Percentiles rank a stretch among this genome's conserved stretches.
Conservation (phyloP, 1,284 basidiomycete species). For the Amylostereum chailletii region DNA sequence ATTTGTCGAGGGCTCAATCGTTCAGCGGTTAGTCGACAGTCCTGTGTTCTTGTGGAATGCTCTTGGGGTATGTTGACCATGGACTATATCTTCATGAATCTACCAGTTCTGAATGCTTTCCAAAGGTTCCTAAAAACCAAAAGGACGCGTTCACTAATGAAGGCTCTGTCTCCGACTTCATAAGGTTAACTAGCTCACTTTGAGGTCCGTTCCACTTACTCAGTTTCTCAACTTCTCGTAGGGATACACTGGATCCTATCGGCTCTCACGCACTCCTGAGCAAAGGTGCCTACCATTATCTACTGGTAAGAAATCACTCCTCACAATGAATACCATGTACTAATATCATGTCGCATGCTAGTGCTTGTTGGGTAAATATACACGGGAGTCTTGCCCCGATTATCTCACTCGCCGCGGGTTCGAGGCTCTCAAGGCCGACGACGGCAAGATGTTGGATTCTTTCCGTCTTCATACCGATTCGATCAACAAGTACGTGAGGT, state of each 20-base stretch:
- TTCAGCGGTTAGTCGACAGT: constrained; percentile 53
- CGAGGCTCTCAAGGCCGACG: constrained; percentile 43
- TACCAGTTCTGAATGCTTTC: background rate
- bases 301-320: constrained; percentile 31
- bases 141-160: constrained; percentile 62
- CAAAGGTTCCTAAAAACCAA: constrained; percentile 54
- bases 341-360: constrained; percentile 12
- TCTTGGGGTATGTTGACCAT: constrained; percentile 44
- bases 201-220: background rate
- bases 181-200: constrained; percentile 20
- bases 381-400: constrained; percentile 58
- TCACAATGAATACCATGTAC: background rate
- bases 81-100: no score
- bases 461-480: constrained; percentile 77
- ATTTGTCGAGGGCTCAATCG: constrained; percentile 58
- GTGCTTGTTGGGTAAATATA: constrained; percentile 61
- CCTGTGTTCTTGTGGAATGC: constrained; percentile 79
- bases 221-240: background rate
- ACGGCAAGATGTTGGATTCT: constrained; percentile 42
- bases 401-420: constrained; percentile 69
- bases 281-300: constrained; percentile 63
- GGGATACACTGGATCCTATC: constrained; percentile 60
- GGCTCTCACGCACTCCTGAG: constrained; percentile 42
- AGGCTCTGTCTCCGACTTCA: constrained; percentile 50
- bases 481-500: constrained; percentile 54